Conservation (phyloP, 768 basidiomycete species). For the Russula sp. region DNA sequence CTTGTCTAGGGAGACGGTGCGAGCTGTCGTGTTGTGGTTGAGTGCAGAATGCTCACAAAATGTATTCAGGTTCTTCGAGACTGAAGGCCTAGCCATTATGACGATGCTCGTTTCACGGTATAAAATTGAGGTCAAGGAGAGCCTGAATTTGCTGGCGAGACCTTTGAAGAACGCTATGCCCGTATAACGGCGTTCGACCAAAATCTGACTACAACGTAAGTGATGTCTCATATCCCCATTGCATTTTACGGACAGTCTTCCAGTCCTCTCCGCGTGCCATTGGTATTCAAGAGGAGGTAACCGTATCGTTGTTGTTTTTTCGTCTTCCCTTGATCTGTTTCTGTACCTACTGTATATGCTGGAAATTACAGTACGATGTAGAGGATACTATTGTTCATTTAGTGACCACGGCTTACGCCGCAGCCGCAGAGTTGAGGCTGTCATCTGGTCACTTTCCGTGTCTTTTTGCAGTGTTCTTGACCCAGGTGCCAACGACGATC, state of each 20-base stretch:
- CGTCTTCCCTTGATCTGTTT: no score
- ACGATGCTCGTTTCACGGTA: constrained; percentile 46
- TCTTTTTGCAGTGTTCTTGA: no score
- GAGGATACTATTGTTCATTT: no score
- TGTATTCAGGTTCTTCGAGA: constrained; percentile 29
- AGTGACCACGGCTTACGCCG: no score
- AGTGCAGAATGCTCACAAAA: not conserved
- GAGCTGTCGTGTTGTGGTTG: not conserved
- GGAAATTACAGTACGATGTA: no score
- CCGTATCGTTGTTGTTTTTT: no score
- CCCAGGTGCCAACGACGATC: no score
- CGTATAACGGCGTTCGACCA: constrained; percentile 11
- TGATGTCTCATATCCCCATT: not conserved
- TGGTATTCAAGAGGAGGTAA: constrained; percentile 25
- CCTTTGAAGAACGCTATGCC: constrained; percentile 44
- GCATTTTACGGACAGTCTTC: not conserved
- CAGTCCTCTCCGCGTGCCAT: constrained; percentile 28
- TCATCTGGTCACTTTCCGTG: no score
- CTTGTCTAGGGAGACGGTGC: constrained; percentile 31
- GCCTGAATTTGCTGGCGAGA: constrained; percentile 44
- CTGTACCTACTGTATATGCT: no score
- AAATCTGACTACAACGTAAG: constrained; percentile 17
- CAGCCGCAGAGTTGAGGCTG: no score
- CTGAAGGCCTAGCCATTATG: constrained; percentile 47
- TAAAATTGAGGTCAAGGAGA: constrained; percentile 51